Percentiles rank a stretch among this genome's conserved stretches.
Evolutionary conservation across 192 early-diverging fungal genomes (phyloP).

Genomic region (Gigaspora rosea): DNA sequence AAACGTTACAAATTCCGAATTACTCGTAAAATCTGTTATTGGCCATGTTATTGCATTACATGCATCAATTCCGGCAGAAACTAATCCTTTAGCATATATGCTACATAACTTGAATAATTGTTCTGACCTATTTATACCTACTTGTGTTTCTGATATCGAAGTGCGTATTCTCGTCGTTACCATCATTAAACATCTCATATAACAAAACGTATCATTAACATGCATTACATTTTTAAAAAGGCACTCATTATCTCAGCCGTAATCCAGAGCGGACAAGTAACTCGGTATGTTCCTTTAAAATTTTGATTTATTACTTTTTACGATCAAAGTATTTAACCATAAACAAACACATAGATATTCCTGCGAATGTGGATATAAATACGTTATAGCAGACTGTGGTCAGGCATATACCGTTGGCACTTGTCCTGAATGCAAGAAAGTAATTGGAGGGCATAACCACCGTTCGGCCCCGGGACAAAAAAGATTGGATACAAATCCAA

Average conservation of each 20-base stretch:
- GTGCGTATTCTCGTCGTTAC: too few species aligned
- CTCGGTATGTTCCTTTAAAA: conserved; percentile 22
- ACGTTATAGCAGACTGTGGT: conserved; percentile 26
- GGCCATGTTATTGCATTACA: conserved; percentile 22
- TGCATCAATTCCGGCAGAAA: neutral
- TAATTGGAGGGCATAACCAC: neutral
- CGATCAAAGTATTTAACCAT: neutral
- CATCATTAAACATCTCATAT: too few species aligned
- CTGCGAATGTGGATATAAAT: conserved; percentile 31
- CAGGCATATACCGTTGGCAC: neutral
- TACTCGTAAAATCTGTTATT: conserved; percentile 27
- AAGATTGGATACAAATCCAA: neutral
- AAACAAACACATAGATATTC: neutral
- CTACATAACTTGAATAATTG: conserved; percentile 3
- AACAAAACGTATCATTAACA: too few species aligned
- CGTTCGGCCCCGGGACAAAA: neutral
- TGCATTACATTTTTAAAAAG: too few species aligned
- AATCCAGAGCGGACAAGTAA: neutral
- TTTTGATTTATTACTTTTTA: neutral
- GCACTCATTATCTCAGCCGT: conserved; percentile 18
- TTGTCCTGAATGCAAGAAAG: conserved; percentile 7
- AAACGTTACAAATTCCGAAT: neutral
- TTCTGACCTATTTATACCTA: neutral
- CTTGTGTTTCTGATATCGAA: conserved; percentile 23
- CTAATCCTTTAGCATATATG: conserved; percentile 11